A percentile compares a stretch with the other conserved stretches of the same genome.
Evolutionary conservation across 371 early-diverging fungal species (phyloP).

Genomic region (Mortierella sp.): DNA sequence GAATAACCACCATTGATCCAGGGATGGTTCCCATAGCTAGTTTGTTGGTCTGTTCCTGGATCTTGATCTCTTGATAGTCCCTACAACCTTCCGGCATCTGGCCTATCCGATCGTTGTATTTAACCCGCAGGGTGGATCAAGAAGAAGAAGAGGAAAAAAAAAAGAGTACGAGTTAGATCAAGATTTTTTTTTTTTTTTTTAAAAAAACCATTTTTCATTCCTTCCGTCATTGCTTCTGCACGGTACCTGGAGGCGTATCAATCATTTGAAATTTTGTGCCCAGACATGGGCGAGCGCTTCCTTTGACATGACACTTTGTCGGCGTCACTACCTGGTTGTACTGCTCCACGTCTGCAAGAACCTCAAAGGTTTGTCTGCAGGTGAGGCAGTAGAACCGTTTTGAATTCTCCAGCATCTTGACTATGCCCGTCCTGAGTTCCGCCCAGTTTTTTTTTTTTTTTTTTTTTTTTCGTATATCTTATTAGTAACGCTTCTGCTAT

Average conservation of each 20-base stretch:
- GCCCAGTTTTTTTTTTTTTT: neutral
- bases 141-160: no score
- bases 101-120: constrained; percentile 19
- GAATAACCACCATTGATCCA: constrained; percentile 69
- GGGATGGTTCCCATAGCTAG: constrained; percentile 75
- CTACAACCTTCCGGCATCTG: constrained; percentile 58
- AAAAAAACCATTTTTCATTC: no score
- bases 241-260: constrained; percentile 27
- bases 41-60: constrained; percentile 76
- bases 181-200: no score
- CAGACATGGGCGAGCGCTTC: constrained; percentile 45
- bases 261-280: constrained; percentile 55
- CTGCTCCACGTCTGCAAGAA: constrained; percentile 69
- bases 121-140: neutral
- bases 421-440: constrained; percentile 58
- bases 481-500: no score
- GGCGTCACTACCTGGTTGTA: constrained; percentile 67
- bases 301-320: constrained; percentile 57
- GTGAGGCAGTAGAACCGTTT: constrained; percentile 57
- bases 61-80: constrained; percentile 77
- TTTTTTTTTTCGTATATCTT: constrained; percentile 1
- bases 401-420: constrained; percentile 70
- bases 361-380: constrained; percentile 60
- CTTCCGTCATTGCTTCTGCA: no score
- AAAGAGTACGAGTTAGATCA: neutral